Evolutionary conservation across 139 green algal genomes (phyloP), one percentile per base, ranked within the genome.

Genomic region (Diplosphaera chodatii): DNA sequence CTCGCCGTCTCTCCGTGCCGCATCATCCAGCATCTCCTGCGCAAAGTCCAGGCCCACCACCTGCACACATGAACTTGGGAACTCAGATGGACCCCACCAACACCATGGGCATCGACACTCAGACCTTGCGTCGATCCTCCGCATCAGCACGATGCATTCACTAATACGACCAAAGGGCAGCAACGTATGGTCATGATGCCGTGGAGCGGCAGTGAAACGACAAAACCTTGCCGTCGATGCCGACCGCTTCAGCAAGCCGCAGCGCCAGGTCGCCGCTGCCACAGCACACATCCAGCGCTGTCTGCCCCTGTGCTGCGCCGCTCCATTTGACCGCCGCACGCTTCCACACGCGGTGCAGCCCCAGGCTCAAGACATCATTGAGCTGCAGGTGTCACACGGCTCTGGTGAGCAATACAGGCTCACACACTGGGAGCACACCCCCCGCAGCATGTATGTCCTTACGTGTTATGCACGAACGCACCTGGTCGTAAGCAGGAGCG

Each of bases 271-370:
- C 95, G 0, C 95, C 95, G 32, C 82, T 94, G 62, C 95, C 95
- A 72, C 92, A 98, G 85, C 94, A 98, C 27, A 98, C 85, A 73
- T 99, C 95, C 31, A 98, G 80, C 2, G 78, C 90, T 0, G 30
- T 34, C 31, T 83, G 66, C 0, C 92, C 92, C 13, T 67, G 63
- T 22, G 23, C 33, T 1, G 87, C 91, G 4, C 83, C 73, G n/a
- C 66, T 85, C 90, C 91, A 98, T 66, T 92, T 90, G 6, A 98
- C 93, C 4, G 93, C 82, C 87, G 92, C 94, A n/a, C 87, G 80
- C 86, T 99, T 99, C 94, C 94, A 98, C 21, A 96, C 81, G 20
- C 87, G 83, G 77, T 99, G 95, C 76, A 96, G 86, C 4, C 95
- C 95, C 29, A 99, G 80, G 76, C 84, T 94, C 2, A 99, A 84